These are phyloP conservation scores for Neoscytalidium dimidiatum DNA, from an alignment of 2,329 filamentous ascomycete genomes.

Conservation along the genomic window DNA sequence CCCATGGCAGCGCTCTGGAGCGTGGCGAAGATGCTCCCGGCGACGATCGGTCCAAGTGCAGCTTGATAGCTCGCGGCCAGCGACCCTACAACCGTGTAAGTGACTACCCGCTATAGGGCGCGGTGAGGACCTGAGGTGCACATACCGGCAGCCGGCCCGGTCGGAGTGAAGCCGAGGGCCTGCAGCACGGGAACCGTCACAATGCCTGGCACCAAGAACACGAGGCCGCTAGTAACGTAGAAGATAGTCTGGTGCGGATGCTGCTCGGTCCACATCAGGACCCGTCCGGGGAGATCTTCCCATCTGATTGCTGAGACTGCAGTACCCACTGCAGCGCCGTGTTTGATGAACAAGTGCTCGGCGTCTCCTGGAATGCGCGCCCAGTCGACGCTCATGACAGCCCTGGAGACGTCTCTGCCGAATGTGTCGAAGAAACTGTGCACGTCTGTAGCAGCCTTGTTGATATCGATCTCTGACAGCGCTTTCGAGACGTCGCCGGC, in stretches of 20 bases:
- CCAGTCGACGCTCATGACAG: background rate
- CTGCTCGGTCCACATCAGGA: slow-evolving; percentile 16
- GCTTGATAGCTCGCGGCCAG: slow-evolving; percentile 28
- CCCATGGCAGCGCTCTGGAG: slow-evolving; percentile 37
- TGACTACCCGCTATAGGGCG: no score
- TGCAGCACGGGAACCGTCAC: slow-evolving; percentile 28
- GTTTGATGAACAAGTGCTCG: background rate
- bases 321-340: background rate
- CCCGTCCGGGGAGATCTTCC: background rate
- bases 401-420: background rate
- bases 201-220: slow-evolving; percentile 27
- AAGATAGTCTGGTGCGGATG: slow-evolving; percentile 30
- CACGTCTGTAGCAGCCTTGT: background rate
- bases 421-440: background rate
- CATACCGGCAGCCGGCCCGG: slow-evolving; percentile 29
- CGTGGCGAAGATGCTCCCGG: slow-evolving; percentile 28
- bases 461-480: background rate
- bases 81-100: slow-evolving; percentile 23
- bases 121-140: background rate
- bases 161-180: slow-evolving; percentile 26
- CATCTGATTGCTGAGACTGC: background rate
- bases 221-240: slow-evolving; percentile 27
- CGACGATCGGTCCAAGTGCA: slow-evolving; percentile 27
- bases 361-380: background rate
- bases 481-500: background rate